These are phyloP conservation scores for Paecilomyces dactylethromorphus DNA, from an alignment of 2,329 filamentous ascomycete genomes.

Conservation along the genomic window DNA sequence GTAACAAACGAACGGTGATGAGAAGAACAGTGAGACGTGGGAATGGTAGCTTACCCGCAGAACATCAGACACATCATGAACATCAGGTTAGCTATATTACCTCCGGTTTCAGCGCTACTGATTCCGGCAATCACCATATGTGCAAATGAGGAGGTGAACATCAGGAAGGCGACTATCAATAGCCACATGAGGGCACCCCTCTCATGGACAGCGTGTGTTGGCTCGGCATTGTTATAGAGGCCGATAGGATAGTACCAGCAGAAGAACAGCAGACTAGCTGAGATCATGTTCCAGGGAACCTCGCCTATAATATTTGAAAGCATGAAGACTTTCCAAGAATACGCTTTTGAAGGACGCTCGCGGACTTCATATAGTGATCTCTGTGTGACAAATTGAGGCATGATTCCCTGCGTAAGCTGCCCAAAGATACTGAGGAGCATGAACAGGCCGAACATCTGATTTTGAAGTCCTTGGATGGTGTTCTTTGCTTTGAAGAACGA, in stretches of 20 bases:
- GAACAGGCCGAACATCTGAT: slow-evolving; percentile 88
- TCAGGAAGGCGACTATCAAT: slow-evolving; percentile 58
- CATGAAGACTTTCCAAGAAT: slow-evolving; percentile 69
- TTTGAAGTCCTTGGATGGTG: slow-evolving; percentile 73
- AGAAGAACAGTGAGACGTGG: not conserved
- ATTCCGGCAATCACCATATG: slow-evolving; percentile 68
- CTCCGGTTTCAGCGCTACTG: slow-evolving; percentile 62
- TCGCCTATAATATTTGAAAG: slow-evolving; percentile 66
- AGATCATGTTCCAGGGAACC: slow-evolving; percentile 59
- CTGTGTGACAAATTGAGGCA: slow-evolving; percentile 54
- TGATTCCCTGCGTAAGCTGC: slow-evolving; percentile 46
- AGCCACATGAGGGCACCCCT: slow-evolving; percentile 61
- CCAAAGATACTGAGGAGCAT: slow-evolving; percentile 78
- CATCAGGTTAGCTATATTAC: slow-evolving; percentile 55
- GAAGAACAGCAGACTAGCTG: slow-evolving; percentile 56
- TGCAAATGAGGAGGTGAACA: slow-evolving; percentile 67
- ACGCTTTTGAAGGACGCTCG: slow-evolving; percentile 60
- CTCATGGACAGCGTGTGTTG: slow-evolving; percentile 35
- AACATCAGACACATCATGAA: slow-evolving; percentile 56
- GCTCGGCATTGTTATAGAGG: slow-evolving; percentile 36
- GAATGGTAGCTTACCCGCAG: slow-evolving; percentile 29
- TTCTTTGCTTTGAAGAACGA: slow-evolving; percentile 71
- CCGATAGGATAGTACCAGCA: slow-evolving; percentile 63
- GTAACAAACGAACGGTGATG: not conserved
- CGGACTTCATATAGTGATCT: slow-evolving; percentile 55